Evolutionary conservation across 1,284 basidiomycete genomes (phyloP).

Genomic region (Leccinum pachyderme): DNA sequence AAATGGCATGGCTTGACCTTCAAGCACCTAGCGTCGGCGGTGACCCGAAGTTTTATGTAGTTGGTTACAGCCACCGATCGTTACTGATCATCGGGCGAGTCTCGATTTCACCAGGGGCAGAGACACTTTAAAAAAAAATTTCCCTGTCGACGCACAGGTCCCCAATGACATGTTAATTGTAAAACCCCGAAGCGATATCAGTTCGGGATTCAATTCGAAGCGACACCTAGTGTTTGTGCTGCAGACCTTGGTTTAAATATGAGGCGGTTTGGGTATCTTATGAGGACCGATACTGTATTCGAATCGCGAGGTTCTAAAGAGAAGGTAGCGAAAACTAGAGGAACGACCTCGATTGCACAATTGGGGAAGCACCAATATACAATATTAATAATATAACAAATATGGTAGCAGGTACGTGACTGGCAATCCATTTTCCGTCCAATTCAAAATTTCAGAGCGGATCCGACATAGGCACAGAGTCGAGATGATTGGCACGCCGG

Average conservation of each 20-base stretch:
- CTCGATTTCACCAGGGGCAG: background rate
- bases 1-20: background rate
- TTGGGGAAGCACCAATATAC: constrained; percentile 5
- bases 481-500: constrained; percentile 9
- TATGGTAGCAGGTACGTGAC: constrained; percentile 9
- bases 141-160: background rate
- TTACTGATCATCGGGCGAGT: background rate
- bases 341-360: background rate
- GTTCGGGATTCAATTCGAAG: background rate
- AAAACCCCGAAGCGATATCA: background rate
- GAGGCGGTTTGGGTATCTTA: constrained; percentile 2
- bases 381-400: background rate
- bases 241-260: background rate
- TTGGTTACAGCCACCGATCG: background rate
- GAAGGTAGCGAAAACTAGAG: background rate
- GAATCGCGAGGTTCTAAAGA: background rate
- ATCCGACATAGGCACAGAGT: background rate
- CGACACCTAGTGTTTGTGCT: background rate
- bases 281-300: background rate
- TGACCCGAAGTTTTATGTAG: background rate
- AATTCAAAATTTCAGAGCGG: constrained; percentile 1
- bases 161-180: background rate
- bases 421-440: constrained; percentile 13
- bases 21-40: no score
- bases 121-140: background rate